Base-by-base conservation (phyloP, 768 basidiomycete species). In the Amanita muscaria region DNA sequence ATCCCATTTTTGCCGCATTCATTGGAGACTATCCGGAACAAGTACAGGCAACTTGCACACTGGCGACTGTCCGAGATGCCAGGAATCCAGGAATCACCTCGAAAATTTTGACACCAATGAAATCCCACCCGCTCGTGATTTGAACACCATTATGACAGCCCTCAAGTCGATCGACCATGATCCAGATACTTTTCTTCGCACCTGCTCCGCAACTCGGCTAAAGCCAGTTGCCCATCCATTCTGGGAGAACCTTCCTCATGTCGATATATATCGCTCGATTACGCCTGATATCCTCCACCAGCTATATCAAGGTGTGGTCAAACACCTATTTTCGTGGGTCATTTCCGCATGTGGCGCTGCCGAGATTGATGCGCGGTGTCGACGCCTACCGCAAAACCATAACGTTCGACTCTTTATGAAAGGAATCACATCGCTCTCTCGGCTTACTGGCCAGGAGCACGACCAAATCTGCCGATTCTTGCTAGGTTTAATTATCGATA, bases 271-370 rank as follows among this genome's bases (percentile, higher is more conserved):
- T 50, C 18, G 30, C 0, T 59, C 59, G 4, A 59, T 77, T 32
- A 68, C 68, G 0, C 71, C 74, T 0, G 67, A 76, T 49, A 49
- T 73, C 18, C 62, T 77, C 1, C 73, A 77, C 47, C 69, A 75
- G 48, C 46, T 75, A 0, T 65, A 70, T 47, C 70, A 76, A 50
- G 74, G 74, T 0, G 47, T 72, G 2, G 55, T 74, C 51, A 70
- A 69, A 41, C 69, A 73, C 43, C 41, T 71, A 1, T 53, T 69
- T 2, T 41, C 42, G 0, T 75, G 71, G 72, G 45, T 58, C 6
- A 48, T 51, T 4, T 15, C 29, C 31, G 51, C 53, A 1, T 51
- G 53, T 24, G 56, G 55, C 2, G 49, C 50, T 1, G 48, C 51
- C 0, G 65, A 68, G 41, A 51, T 74, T 22, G 69, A 76, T 53